Conservation (phyloP, 1,139 yeast species). For the Kodamaea plutei region DNA sequence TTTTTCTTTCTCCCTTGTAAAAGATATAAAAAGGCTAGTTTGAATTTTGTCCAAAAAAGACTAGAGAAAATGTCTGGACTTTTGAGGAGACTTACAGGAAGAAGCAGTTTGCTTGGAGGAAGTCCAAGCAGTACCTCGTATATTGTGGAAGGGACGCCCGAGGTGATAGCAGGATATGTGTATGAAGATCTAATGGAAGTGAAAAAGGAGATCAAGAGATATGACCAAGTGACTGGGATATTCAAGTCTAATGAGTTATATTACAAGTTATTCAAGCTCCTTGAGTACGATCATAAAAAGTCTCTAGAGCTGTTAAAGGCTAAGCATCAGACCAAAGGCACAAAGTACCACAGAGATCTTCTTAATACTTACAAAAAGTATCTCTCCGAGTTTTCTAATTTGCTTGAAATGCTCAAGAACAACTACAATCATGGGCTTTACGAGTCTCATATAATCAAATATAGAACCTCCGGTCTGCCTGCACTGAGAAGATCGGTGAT, state of each 20-base stretch:
- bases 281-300: conserved; percentile 18
- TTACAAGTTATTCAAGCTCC: conserved; percentile 16
- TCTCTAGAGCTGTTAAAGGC: conserved; percentile 12
- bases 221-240: conserved; percentile 19
- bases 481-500: conserved; percentile 3
- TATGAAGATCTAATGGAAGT: conserved; percentile 18
- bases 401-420: conserved; percentile 21
- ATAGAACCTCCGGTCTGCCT: conserved; percentile 5
- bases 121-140: too few relatives aligned
- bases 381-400: conserved; percentile 17
- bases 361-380: conserved; percentile 16
- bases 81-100: background rate
- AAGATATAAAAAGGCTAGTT: too few relatives aligned
- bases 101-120: too few relatives aligned
- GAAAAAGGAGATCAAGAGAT: conserved; percentile 18
- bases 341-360: conserved; percentile 15
- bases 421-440: conserved; percentile 18
- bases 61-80: background rate
- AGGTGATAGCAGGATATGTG: conserved; percentile 18
- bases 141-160: conserved; percentile 17
- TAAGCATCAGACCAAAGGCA: conserved; percentile 10
- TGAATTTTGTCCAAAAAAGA: too few relatives aligned
- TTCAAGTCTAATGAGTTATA: conserved; percentile 14
- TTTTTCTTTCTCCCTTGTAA: too few relatives aligned
- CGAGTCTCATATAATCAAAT: conserved; percentile 11